A percentile compares a stretch with the other conserved stretches of the same genome.
phyloP scores from a whole-genome alignment of 192 early-diverging fungal genomes.

The Entomortierella lignicola region DNA sequence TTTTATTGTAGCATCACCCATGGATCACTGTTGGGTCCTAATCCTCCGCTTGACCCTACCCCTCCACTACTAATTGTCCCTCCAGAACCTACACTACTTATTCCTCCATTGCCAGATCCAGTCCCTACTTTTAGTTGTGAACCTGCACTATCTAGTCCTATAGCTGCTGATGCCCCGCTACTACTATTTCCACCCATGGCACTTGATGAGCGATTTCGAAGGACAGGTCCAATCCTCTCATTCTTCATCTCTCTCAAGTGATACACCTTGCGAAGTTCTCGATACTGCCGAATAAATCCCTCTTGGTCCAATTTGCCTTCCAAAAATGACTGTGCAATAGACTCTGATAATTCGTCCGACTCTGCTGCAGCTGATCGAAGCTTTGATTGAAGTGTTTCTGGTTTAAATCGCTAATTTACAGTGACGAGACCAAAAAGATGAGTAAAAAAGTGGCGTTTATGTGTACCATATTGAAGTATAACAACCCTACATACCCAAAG shows the following conservation, averaged over 20 bases:
- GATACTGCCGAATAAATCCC: conserved; percentile 60
- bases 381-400: conserved; percentile 57
- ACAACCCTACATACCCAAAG: conserved; percentile 51
- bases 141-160: conserved; percentile 2
- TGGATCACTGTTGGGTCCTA: background rate
- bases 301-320: conserved; percentile 64
- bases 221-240: conserved; percentile 47
- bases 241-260: conserved; percentile 64
- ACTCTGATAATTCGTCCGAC: conserved; percentile 66
- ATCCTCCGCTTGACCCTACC: background rate
- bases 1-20: conserved; percentile 9
- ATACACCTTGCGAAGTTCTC: conserved; percentile 66
- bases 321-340: conserved; percentile 62
- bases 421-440: background rate
- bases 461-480: background rate
- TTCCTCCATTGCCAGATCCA: background rate
- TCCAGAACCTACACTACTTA: background rate
- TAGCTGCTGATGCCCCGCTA: background rate
- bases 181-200: no score
- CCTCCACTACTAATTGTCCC: background rate
- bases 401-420: conserved; percentile 54
- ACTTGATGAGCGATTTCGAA: conserved; percentile 18
- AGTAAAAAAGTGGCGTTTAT: background rate
- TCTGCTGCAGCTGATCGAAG: conserved; percentile 59
- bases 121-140: conserved; percentile 13